Evolutionary conservation across 495 filamentous ascomycete species (phyloP), one percentile per base, ranked within the genome.

Genomic region (Cercophora newfieldiana): DNA sequence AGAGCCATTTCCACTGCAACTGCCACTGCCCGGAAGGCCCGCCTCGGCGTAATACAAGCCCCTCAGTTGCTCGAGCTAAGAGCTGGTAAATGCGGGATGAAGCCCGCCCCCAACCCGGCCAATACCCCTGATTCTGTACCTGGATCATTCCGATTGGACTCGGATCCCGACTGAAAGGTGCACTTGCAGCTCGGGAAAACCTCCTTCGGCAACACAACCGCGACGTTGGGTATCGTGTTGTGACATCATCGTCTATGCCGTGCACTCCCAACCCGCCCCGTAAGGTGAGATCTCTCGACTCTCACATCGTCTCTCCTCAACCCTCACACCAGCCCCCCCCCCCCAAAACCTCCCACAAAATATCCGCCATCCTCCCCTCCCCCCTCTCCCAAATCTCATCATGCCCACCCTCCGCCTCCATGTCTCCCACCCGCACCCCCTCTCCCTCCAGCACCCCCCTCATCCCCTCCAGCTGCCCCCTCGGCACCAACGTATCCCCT

Each of bases 401-500:
- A 61, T 75, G 73, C 7, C 65, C 70, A 18, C 73, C 73, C 0
- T 31, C 57, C 18, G 59, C 68, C 44, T 70, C 66, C 56, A 29
- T 29, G 21, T 66, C 66, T 53, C 19, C 29, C 12, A 74, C 65
- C 33, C 29, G 47, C 2, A 69, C 14, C 30, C 24, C 49, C 49
- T 24, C 61, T 53, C 55, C 29, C 61, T 66, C 63, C 65, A 77
- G 44, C 22, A 47, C 59, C 26, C 0, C 58, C 66, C 61, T 60
- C 74, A 77, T 64, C 21, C 26, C 61, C 62, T 73, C 75, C 50
- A 68, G n/a, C 63, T 77, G 75, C 50, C 66, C 31, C 19, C 59
- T 55, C 37, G 75, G 75, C 59, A 79, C 76, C 68, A 79, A 64
- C 49, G 53, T 63, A 66, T 79, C 76, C 66, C 74, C 72, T 2